A percentile compares a stretch with the other conserved stretches of the same genome.
These are phyloP conservation scores for Podospora appendiculata DNA, from an alignment of 495 filamentous ascomycete species.

Conservation along the genomic window DNA sequence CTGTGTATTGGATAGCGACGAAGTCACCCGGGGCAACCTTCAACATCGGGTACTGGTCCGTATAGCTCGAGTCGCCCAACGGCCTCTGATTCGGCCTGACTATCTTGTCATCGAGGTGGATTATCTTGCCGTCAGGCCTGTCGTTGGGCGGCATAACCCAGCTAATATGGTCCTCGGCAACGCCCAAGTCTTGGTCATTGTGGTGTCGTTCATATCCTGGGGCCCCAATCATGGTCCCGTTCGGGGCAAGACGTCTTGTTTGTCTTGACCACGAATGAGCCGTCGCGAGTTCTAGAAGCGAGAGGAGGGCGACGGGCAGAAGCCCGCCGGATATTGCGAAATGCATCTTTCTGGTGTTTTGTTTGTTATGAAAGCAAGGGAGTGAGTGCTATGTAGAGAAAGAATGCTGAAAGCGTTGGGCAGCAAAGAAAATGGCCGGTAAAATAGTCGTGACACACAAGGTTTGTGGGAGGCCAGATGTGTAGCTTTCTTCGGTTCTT, in stretches of 20 bases:
- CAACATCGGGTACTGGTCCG: conserved; percentile 51
- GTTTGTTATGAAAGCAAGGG: neutral
- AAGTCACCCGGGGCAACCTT: conserved; percentile 58
- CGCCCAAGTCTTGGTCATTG: conserved; percentile 33
- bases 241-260: conserved; percentile 57
- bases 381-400: neutral
- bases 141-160: conserved; percentile 48
- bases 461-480: too few relatives aligned
- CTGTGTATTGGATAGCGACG: conserved; percentile 67
- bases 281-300: conserved; percentile 27
- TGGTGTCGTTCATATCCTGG: conserved; percentile 63
- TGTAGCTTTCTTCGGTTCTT: too few relatives aligned
- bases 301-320: conserved; percentile 11
- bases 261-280: conserved; percentile 79
- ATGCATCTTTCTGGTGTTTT: neutral
- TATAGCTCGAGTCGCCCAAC: conserved; percentile 42
- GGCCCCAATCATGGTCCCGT: conserved; percentile 64
- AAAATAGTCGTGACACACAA: too few relatives aligned
- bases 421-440: too few relatives aligned
- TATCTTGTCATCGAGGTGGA: conserved; percentile 29
- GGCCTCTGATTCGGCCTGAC: conserved; percentile 29
- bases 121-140: conserved; percentile 8
- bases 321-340: neutral
- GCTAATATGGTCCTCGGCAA: conserved; percentile 42
- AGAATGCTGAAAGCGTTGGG: neutral